phyloP scores from a whole-genome alignment of 257 asterid genomes.

The Solanum chmielewskii region DNA sequence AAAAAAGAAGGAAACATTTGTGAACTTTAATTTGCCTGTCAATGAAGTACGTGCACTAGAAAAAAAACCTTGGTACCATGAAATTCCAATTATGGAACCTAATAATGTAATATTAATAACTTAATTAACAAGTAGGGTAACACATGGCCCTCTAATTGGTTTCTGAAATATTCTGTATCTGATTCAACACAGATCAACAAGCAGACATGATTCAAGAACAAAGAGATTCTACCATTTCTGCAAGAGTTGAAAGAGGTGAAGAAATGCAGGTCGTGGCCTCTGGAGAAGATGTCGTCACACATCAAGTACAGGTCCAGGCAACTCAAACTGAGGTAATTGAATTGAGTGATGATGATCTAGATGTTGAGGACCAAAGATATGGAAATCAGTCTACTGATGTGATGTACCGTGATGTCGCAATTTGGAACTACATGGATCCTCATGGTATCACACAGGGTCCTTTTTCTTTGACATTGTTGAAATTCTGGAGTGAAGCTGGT shows the following conservation, averaged over 20 bases:
- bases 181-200: background rate
- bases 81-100: background rate
- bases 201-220: background rate
- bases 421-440: constrained; percentile 70
- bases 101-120: background rate
- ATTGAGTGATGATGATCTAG: constrained; percentile 46
- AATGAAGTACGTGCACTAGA: background rate
- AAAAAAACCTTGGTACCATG: background rate
- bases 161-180: background rate
- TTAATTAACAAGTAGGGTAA: background rate
- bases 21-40: background rate
- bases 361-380: constrained; percentile 1
- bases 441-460: constrained; percentile 61
- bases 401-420: background rate
- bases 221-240: background rate
- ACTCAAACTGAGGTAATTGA: constrained; percentile 27
- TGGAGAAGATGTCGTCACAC: background rate
- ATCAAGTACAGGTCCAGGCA: background rate
- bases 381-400: background rate
- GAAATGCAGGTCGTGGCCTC: background rate
- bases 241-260: background rate
- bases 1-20: background rate
- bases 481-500: constrained; percentile 40
- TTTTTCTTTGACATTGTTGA: constrained; percentile 29
- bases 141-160: background rate